phyloP scores from a whole-genome alignment of 2,329 filamentous ascomycete genomes.

The Aspergillus amoenus region DNA sequence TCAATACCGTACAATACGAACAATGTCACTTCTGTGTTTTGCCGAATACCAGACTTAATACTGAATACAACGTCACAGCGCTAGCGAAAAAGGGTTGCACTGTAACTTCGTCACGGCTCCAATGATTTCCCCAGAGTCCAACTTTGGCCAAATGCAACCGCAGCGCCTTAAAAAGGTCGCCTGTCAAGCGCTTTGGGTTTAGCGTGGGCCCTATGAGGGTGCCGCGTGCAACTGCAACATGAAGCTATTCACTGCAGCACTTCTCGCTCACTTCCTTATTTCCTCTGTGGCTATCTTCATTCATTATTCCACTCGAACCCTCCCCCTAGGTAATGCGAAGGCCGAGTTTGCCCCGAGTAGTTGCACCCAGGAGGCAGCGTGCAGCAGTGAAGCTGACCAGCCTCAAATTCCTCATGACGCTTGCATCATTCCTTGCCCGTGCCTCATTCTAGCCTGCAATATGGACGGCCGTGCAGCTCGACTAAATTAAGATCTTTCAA shows the following conservation, averaged over 20 bases:
- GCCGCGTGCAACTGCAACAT: conserved; percentile 24
- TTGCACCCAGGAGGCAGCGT: not conserved
- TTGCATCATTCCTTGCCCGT: not conserved
- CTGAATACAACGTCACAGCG: conserved; percentile 18
- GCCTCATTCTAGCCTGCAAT: not conserved
- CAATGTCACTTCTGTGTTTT: not conserved
- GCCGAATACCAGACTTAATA: not conserved
- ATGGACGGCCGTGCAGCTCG: not conserved
- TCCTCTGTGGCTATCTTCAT: not conserved
- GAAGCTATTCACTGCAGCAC: conserved; percentile 11
- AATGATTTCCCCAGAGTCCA: conserved; percentile 17
- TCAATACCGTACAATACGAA: not conserved
- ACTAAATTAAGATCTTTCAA: not conserved
- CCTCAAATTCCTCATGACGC: not conserved
- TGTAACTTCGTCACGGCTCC: not conserved
- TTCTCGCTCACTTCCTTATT: not conserved
- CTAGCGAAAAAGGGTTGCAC: conserved; percentile 23
- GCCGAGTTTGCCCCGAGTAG: not conserved
- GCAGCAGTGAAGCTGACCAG: not conserved
- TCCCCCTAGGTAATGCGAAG: not conserved
- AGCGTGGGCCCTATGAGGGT: conserved; percentile 5
- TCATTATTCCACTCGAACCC: not conserved
- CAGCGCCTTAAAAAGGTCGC: conserved; percentile 1
- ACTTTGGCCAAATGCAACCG: conserved; percentile 31
- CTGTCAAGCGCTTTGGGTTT: conserved; percentile 7